Evolutionary conservation across 148 eudicot genomes (phyloP).

Genomic region (Rhododendron williamsianum): DNA sequence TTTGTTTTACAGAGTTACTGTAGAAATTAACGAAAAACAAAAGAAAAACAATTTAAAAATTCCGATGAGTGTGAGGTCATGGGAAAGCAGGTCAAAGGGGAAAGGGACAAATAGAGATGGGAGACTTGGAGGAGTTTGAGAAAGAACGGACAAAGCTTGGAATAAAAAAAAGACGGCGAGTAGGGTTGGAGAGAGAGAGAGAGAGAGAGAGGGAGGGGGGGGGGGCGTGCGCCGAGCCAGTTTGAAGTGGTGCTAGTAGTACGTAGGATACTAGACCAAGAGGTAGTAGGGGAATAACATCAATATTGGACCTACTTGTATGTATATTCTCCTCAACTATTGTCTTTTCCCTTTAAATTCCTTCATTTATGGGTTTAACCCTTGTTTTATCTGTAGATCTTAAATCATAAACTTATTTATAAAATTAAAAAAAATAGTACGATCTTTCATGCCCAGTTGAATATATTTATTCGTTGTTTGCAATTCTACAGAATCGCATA

Average conservation of each 20-base stretch:
- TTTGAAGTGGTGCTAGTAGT: background rate
- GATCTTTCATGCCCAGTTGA: background rate
- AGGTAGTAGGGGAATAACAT: background rate
- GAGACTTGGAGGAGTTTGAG: background rate
- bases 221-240: background rate
- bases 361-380: background rate
- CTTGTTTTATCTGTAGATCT: no score
- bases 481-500: background rate
- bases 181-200: background rate
- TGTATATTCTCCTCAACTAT: background rate
- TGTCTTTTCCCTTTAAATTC: background rate
- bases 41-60: background rate
- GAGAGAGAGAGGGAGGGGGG: background rate
- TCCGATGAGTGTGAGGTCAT: background rate
- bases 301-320: background rate
- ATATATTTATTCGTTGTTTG: background rate
- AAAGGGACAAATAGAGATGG: background rate
- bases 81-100: slow-evolving; percentile 1
- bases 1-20: background rate
- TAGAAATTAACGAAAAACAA: background rate
- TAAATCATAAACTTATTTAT: no score
- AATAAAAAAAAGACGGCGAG: background rate
- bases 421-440: no score
- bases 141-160: background rate
- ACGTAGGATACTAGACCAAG: background rate